Percentiles rank a stretch among this genome's conserved stretches.
These are phyloP conservation scores for Phytophthora tentaculata DNA, from an alignment of 352 stramenopile species.

Conservation along the genomic window DNA sequence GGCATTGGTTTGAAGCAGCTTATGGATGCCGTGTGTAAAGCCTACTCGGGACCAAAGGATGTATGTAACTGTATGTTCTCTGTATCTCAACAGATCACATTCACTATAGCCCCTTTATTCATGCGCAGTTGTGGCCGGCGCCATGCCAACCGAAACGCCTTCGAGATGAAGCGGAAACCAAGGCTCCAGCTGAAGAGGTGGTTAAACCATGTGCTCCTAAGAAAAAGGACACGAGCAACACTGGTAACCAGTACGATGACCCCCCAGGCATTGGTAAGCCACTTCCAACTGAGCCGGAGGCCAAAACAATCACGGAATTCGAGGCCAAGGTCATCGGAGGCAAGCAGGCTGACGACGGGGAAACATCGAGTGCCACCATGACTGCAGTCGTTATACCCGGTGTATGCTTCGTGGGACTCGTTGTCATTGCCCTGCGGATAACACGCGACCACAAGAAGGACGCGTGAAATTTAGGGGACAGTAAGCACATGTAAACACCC, in stretches of 20 bases:
- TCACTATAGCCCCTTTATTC: conserved; percentile 2
- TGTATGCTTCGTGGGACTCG: conserved; percentile 56
- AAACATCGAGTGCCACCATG: conserved; percentile 23
- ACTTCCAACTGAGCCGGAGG: conserved; percentile 31
- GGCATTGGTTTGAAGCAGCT: conserved; percentile 78
- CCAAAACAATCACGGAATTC: conserved; percentile 44
- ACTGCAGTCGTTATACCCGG: conserved; percentile 58
- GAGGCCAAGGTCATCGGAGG: conserved; percentile 48
- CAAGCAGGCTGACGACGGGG: conserved; percentile 34
- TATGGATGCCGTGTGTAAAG: conserved; percentile 66
- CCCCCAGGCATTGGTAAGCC: conserved; percentile 68
- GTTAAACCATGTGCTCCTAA: conserved; percentile 79
- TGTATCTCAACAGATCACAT: neutral
- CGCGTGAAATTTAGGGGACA: conserved; percentile 38
- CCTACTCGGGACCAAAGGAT: conserved; percentile 62
- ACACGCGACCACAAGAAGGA: conserved; percentile 81
- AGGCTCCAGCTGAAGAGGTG: conserved; percentile 40
- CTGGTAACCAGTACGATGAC: conserved; percentile 52
- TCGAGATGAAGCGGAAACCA: conserved; percentile 49
- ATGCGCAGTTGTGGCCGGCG: conserved; percentile 43
- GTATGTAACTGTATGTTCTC: conserved; percentile 31
- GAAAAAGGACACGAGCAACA: conserved; percentile 48
- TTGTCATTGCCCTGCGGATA: conserved; percentile 58
- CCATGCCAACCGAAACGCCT: conserved; percentile 73
- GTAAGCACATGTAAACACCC: conserved; percentile 16